phyloP scores from a whole-genome alignment of 2,329 filamentous ascomycete species.

The Diaporthe ampelina region DNA sequence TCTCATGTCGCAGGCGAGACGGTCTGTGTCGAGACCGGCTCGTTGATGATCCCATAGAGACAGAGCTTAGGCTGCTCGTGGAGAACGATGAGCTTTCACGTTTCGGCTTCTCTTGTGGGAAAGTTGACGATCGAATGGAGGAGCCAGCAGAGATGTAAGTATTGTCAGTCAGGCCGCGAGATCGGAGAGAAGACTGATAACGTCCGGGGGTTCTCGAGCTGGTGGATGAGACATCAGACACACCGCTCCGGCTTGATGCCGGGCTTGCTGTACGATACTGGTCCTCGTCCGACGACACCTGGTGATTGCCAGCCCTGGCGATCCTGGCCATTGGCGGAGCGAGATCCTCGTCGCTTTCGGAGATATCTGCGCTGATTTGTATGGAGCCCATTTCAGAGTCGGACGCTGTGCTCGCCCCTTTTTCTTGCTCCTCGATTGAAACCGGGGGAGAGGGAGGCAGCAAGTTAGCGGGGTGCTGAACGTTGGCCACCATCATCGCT shows the following conservation, averaged over 20 bases:
- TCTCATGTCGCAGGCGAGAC: conserved; percentile 84
- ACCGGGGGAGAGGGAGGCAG: conserved; percentile 87
- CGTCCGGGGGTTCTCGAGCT: conserved; percentile 66
- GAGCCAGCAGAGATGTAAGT: conserved; percentile 79
- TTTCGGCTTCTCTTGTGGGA: conserved; percentile 36
- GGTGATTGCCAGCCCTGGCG: conserved; percentile 75
- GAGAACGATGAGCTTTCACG: conserved; percentile 67
- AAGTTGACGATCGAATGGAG: conserved; percentile 60
- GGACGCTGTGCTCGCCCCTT: conserved; percentile 64
- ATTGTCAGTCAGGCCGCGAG: conserved; percentile 70
- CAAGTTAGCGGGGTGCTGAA: conserved; percentile 85
- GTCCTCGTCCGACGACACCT: conserved; percentile 71
- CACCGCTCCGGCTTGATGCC: conserved; percentile 71
- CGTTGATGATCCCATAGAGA: conserved; percentile 64
- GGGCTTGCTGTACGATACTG: conserved; percentile 78
- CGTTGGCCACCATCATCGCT: conserved; percentile 84
- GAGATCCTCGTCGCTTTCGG: conserved; percentile 83
- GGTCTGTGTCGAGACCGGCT: conserved; percentile 61
- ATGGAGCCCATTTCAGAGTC: conserved; percentile 69
- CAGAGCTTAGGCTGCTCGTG: conserved; percentile 63
- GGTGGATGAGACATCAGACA: conserved; percentile 71
- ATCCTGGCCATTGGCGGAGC: conserved; percentile 83
- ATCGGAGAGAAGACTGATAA: conserved; percentile 65
- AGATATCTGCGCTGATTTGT: conserved; percentile 70
- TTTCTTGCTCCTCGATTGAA: conserved; percentile 79